Base-by-base conservation (phyloP, 2,329 filamentous ascomycete species). In the Epichloe typhina region DNA sequence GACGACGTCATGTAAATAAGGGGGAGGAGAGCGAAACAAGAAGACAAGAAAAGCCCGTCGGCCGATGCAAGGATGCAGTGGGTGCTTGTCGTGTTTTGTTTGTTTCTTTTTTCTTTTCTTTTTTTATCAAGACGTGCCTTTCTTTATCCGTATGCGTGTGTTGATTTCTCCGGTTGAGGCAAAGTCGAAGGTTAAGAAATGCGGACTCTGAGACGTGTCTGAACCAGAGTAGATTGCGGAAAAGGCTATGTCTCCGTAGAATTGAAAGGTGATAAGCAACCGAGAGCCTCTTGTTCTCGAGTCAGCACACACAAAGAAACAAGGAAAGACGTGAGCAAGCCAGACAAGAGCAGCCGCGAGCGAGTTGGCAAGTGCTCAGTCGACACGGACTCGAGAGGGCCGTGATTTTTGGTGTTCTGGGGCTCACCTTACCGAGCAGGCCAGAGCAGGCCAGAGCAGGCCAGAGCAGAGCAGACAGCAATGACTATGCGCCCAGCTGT, bases 121-220 rank as follows among this genome's bases (percentile, higher is more conserved):
- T 43, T 43, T 31, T 11, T 31, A 11, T n/a, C 12, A 40, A 15
- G n/a, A n/a, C 21, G 47, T 38, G 33, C 6, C 41, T 43, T 17
- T 40, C 33, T 36, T 23, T 43, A 6, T 37, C 11, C 37, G 36
- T 3, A 46, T 45, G 35, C 8, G 35, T 49, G 46, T 46, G 41
- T 51, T 45, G 45, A 19, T 43, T 47, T 40, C 33, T 42, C 15
- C 23, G 15, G 15, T 47, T 17, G 46, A 42, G 21, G 42, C 33
- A 31, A 41, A 49, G 31, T 46, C 35, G 45, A 46, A 46, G 19
- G 37, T 13, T 50, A 45, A 51, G 36, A 51, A 48, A 54, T 50
- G 50, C 52, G 52, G 47, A 46, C 33, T 35, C 49, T 52, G 38
- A 52, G 52, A 54, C 50, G 50, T 54, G 52, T 52, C 46, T 52